These are phyloP conservation scores for Zoysia matrella DNA, from an alignment of 202 grass and related monocot species.

Conservation along the genomic window DNA sequence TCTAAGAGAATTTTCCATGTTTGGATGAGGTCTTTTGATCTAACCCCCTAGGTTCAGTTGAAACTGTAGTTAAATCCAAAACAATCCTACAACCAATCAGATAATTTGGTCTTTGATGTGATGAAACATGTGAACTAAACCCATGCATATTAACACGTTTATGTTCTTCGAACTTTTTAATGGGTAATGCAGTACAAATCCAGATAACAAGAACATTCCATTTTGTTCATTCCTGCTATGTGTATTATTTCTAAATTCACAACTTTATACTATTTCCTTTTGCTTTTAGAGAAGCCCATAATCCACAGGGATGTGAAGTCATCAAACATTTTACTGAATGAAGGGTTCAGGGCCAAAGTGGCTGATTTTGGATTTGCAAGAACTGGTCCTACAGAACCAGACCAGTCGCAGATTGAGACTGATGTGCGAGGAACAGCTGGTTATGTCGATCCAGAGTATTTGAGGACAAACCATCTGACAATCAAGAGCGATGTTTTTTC, in stretches of 20 bases:
- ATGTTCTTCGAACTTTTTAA: constrained; percentile 10
- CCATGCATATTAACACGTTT: constrained; percentile 14
- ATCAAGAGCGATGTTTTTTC: constrained; percentile 71
- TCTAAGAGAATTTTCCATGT: neutral
- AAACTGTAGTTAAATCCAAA: neutral
- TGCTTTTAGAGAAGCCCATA: constrained; percentile 73
- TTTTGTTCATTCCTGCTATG: constrained; percentile 21
- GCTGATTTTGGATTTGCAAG: too few relatives aligned
- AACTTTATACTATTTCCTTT: constrained; percentile 19
- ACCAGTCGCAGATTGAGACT: too few relatives aligned
- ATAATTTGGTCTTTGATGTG: neutral
- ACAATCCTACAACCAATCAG: neutral
- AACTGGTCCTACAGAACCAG: too few relatives aligned
- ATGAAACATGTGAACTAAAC: constrained; percentile 19
- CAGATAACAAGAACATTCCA: constrained; percentile 7
- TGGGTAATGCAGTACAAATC: neutral
- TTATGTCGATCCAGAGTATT: too few relatives aligned
- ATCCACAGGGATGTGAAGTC: too few relatives aligned
- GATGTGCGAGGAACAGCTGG: too few relatives aligned
- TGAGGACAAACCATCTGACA: too few relatives aligned
- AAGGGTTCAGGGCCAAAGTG: too few relatives aligned
- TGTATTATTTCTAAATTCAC: constrained; percentile 15
- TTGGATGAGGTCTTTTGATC: neutral
- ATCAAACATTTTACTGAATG: too few relatives aligned
- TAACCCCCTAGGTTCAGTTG: neutral